Percentiles rank a stretch among this genome's conserved stretches.
Conservation (phyloP, 305 asterid genomes). For the Fraxinus greggii region DNA sequence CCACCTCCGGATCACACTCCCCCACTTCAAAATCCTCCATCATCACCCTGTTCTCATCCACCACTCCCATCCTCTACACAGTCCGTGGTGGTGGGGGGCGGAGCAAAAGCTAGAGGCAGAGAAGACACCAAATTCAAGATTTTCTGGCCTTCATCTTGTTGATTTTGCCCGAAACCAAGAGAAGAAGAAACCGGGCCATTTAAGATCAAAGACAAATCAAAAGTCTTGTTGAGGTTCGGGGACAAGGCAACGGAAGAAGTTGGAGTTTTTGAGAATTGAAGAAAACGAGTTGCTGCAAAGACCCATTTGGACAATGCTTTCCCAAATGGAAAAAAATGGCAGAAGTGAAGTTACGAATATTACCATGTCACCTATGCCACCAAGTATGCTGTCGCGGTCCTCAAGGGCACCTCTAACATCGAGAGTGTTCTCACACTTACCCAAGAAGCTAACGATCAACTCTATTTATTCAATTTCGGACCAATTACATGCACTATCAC, state of each 20-base stretch:
- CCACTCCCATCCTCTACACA: slow-evolving; percentile 39
- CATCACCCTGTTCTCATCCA: slow-evolving; percentile 47
- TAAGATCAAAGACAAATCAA: slow-evolving; percentile 45
- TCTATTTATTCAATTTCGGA: slow-evolving; percentile 13
- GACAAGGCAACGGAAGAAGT: slow-evolving; percentile 39
- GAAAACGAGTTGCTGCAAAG: slow-evolving; percentile 63
- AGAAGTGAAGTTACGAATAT: too few relatives aligned
- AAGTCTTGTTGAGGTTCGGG: slow-evolving; percentile 52
- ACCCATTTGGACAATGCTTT: slow-evolving; percentile 59
- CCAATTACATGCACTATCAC: slow-evolving; percentile 1
- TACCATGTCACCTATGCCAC: too few relatives aligned
- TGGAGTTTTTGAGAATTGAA: slow-evolving; percentile 48
- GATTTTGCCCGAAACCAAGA: not conserved
- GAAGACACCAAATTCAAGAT: not conserved
- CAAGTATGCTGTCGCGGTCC: slow-evolving; percentile 85
- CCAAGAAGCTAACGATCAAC: slow-evolving; percentile 66
- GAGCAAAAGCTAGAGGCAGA: not conserved
- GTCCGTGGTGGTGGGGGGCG: slow-evolving; percentile 18
- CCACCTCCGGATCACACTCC: slow-evolving; percentile 25
- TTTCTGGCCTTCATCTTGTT: not conserved
- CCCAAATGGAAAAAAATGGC: slow-evolving; percentile 70
- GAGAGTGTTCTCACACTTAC: slow-evolving; percentile 88
- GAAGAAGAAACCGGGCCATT: slow-evolving; percentile 31
- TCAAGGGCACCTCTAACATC: slow-evolving; percentile 68
- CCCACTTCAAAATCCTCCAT: slow-evolving; percentile 36